Conservation (phyloP, 176 grass and related monocot genomes). For the Ensete glaucum region DNA sequence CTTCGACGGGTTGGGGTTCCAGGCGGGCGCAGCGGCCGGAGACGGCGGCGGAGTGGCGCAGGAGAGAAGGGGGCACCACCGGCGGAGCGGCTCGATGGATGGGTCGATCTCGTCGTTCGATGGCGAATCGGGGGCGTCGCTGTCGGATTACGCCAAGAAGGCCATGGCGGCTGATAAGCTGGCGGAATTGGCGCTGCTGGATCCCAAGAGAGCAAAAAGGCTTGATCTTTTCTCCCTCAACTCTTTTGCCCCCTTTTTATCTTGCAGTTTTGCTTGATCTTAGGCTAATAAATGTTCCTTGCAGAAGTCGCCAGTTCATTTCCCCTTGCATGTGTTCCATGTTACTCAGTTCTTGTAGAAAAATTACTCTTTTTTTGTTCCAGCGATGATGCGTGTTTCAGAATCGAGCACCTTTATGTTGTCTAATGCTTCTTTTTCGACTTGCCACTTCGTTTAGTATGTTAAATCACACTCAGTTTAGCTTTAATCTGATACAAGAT, state of each 20-base stretch:
- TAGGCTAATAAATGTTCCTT: background rate
- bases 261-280: background rate
- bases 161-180: conserved; percentile 61
- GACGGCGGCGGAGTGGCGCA: conserved; percentile 6
- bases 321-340: too few relatives aligned
- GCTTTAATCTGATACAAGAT: background rate
- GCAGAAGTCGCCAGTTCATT: too few relatives aligned
- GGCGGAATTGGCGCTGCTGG: conserved; percentile 65
- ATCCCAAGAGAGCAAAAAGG: conserved; percentile 97
- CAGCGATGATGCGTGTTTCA: too few relatives aligned
- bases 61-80: conserved; percentile 27
- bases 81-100: conserved; percentile 85
- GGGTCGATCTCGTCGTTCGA: conserved; percentile 53
- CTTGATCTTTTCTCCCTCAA: background rate
- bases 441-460: background rate
- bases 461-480: background rate
- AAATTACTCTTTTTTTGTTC: too few relatives aligned
- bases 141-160: conserved; percentile 82
- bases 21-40: conserved; percentile 16
- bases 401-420: too few relatives aligned
- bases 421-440: too few relatives aligned
- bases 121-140: conserved; percentile 42
- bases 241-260: background rate
- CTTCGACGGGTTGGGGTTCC: conserved; percentile 65
- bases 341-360: too few relatives aligned